phyloP scores from a whole-genome alignment of 306 rosid species.

The Prunus mongolica region DNA sequence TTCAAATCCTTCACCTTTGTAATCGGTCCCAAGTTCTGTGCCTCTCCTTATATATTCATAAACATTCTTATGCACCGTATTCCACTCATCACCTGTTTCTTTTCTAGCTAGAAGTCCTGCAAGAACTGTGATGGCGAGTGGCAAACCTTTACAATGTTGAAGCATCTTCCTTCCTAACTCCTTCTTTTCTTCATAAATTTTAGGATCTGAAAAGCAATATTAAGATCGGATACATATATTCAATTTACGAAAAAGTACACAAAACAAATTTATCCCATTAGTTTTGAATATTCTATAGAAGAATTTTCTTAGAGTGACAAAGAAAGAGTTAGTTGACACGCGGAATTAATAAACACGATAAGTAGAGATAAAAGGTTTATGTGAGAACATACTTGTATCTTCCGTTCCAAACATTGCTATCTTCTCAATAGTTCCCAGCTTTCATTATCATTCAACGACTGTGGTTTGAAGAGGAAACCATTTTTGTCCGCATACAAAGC shows the following conservation, averaged over 20 bases:
- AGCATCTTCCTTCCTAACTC: not conserved
- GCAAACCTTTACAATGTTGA: constrained; percentile 6
- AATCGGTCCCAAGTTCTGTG: not conserved
- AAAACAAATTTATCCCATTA: not conserved
- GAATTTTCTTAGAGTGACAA: too few relatives aligned
- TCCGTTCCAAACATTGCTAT: too few relatives aligned
- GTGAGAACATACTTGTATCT: too few relatives aligned
- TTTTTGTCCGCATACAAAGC: too few relatives aligned
- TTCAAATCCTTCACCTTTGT: not conserved
- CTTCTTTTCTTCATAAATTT: not conserved
- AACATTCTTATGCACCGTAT: not conserved
- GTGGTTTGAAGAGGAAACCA: too few relatives aligned
- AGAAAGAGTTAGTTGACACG: rapidly evolving
- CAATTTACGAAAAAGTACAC: not conserved
- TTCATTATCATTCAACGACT: too few relatives aligned
- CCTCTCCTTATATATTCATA: not conserved
- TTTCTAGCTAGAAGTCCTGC: not conserved
- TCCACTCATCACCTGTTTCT: not conserved
- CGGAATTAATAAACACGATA: too few relatives aligned
- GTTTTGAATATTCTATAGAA: too few relatives aligned
- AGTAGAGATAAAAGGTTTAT: too few relatives aligned
- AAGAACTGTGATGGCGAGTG: not conserved
- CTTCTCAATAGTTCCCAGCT: too few relatives aligned
- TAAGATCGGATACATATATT: not conserved
- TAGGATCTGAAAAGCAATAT: not conserved